Evolutionary conservation across 352 stramenopile genomes (phyloP).

Genomic region (Phytophthora europaea): DNA sequence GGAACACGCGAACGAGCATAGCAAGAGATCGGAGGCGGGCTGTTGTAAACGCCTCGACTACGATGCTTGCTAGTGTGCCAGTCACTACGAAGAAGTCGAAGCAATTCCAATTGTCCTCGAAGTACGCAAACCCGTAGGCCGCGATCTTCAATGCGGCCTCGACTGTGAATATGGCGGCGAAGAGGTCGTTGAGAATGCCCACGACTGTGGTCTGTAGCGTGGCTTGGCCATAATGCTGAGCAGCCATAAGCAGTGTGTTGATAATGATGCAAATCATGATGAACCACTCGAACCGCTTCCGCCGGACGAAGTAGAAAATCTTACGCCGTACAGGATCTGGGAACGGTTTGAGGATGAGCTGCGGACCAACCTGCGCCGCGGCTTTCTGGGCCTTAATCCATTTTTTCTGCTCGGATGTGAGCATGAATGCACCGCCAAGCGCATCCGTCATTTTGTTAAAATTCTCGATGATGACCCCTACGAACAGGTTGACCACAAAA

Average conservation of each 20-base stretch:
- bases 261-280: conserved; percentile 93
- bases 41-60: conserved; percentile 59
- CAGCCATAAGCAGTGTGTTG: conserved; percentile 92
- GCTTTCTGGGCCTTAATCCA: conserved; percentile 86
- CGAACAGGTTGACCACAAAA: conserved; percentile 95
- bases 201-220: conserved; percentile 60
- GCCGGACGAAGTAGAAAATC: conserved; percentile 77
- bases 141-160: conserved; percentile 92
- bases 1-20: conserved; percentile 92
- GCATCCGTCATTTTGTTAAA: conserved; percentile 92
- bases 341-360: conserved; percentile 61
- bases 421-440: conserved; percentile 68
- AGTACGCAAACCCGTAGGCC: conserved; percentile 81
- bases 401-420: conserved; percentile 91
- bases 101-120: conserved; percentile 85
- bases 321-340: conserved; percentile 53
- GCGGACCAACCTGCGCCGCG: conserved; percentile 63
- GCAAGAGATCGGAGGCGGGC: conserved; percentile 69
- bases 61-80: conserved; percentile 63
- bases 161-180: conserved; percentile 88
- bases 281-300: conserved; percentile 82
- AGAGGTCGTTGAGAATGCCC: conserved; percentile 80
- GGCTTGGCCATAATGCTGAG: conserved; percentile 85
- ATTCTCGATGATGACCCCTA: conserved; percentile 95
- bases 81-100: conserved; percentile 90